Percentiles rank a stretch among this genome's conserved stretches.
Evolutionary conservation across 352 stramenopile species (phyloP).

Genomic region (Pythium myriotylum): DNA sequence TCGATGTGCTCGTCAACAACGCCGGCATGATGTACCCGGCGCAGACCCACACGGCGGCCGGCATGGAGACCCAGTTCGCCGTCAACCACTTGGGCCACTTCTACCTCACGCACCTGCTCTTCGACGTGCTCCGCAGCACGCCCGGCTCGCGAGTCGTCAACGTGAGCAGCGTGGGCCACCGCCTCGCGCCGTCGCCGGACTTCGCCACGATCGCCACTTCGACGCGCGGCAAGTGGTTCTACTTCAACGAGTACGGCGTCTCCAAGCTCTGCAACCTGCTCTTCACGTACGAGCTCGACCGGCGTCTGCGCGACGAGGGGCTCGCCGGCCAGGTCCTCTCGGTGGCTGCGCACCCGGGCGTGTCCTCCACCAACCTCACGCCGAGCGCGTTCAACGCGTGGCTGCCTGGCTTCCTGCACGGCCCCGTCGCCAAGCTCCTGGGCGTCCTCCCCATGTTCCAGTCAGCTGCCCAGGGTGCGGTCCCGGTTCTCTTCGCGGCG

Average conservation of each 20-base stretch:
- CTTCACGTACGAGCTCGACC: slow-evolving; percentile 27
- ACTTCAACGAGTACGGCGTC: slow-evolving; percentile 49
- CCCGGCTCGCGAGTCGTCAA: slow-evolving; percentile 41
- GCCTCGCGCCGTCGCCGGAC: slow-evolving; percentile 4
- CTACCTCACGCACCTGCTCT: slow-evolving; percentile 55
- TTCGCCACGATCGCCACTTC: slow-evolving; percentile 23
- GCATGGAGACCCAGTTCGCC: slow-evolving; percentile 67
- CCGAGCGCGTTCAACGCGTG: slow-evolving; percentile 30
- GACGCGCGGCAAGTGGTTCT: slow-evolving; percentile 25
- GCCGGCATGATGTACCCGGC: slow-evolving; percentile 46
- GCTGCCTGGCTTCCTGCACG: slow-evolving; percentile 29
- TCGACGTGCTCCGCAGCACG: slow-evolving; percentile 39
- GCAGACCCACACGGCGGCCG: slow-evolving; percentile 33
- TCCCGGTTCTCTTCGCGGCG: slow-evolving; percentile 24
- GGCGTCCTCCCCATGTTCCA: slow-evolving; percentile 17
- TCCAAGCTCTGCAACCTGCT: slow-evolving; percentile 37
- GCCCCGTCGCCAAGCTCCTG: slow-evolving; percentile 15
- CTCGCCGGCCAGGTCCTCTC: slow-evolving; percentile 28
- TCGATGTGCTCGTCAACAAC: slow-evolving; percentile 82
- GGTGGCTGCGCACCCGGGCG: slow-evolving; percentile 31
- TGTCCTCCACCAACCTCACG: slow-evolving; percentile 25
- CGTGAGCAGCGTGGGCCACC: slow-evolving; percentile 41
- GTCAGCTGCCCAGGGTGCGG: slow-evolving; percentile 12
- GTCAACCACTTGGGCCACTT: slow-evolving; percentile 81
- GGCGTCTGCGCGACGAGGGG: slow-evolving; percentile 26